phyloP scores from a whole-genome alignment of 164 flowering plant genomes.

The Liquidambar formosana region DNA sequence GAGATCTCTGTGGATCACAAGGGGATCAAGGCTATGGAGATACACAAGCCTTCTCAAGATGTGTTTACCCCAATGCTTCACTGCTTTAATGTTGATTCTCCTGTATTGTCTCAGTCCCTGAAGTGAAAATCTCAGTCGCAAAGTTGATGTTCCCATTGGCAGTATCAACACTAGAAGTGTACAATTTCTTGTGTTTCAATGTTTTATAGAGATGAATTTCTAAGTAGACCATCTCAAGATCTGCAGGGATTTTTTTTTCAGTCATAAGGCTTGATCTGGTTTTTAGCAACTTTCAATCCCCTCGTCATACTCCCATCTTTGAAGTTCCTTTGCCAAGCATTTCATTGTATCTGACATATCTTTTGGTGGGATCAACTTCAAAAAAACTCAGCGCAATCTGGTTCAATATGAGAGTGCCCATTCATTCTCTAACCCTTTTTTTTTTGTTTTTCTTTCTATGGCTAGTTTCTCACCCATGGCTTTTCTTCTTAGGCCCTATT shows the following conservation, averaged over 20 bases:
- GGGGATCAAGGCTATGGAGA: conserved; percentile 89
- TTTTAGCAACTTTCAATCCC: conserved; percentile 99
- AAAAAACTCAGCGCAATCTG: conserved; percentile 59
- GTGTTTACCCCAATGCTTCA: conserved; percentile 99
- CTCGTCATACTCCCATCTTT: conserved; percentile 96
- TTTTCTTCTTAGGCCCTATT: not conserved
- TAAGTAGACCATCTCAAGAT: conserved; percentile 84
- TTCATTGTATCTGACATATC: conserved; percentile 94
- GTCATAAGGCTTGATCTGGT: conserved; percentile 89
- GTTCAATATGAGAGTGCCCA: too few relatives aligned
- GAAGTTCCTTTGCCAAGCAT: conserved; percentile 96
- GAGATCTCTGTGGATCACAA: conserved; percentile 94
- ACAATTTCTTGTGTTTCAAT: conserved; percentile 93
- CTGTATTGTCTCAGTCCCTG: conserved; percentile 96
- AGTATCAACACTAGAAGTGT: conserved; percentile 92
- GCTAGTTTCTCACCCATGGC: not conserved
- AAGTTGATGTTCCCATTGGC: conserved; percentile 86
- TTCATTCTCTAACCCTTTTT: too few relatives aligned
- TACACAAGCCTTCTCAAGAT: conserved; percentile 86
- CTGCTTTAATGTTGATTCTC: conserved; percentile 87
- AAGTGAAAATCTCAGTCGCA: conserved; percentile 96
- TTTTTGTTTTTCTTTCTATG: too few relatives aligned
- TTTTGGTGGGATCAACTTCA: conserved; percentile 98
- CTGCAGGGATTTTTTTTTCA: conserved; percentile 75
- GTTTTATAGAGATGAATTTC: conserved; percentile 95